Conservation (phyloP, 495 filamentous ascomycete species). For the Aspergillus ellipticus region DNA sequence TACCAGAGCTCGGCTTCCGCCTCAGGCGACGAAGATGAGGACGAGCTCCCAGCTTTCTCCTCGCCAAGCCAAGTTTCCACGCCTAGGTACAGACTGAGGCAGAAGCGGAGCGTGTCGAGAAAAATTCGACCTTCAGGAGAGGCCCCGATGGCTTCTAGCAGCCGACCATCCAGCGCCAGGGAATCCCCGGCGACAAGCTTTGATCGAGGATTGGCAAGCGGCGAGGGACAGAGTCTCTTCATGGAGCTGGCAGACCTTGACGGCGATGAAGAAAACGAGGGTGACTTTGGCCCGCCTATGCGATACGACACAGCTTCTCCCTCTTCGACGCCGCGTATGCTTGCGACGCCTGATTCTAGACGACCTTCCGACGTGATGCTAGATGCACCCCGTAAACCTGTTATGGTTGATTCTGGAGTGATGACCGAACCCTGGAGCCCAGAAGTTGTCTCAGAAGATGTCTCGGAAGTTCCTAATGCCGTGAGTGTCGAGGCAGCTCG, state of each 20-base stretch:
- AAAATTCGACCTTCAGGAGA: conserved; percentile 65
- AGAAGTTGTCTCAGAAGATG: conserved; percentile 3
- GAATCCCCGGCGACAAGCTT: conserved; percentile 49
- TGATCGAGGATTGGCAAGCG: conserved; percentile 43
- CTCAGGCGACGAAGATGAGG: conserved; percentile 74
- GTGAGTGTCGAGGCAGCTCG: conserved; percentile 5
- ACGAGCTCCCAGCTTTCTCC: conserved; percentile 44
- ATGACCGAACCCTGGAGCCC: conserved; percentile 78
- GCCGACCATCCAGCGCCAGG: conserved; percentile 46
- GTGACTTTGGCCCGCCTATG: conserved; percentile 35
- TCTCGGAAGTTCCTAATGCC: background rate
- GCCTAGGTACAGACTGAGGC: conserved; percentile 66
- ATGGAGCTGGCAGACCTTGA: conserved; percentile 81
- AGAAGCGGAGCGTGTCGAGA: conserved; percentile 59
- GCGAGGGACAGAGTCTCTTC: conserved; percentile 75
- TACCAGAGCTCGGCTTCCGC: conserved; percentile 88
- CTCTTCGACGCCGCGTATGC: conserved; percentile 50
- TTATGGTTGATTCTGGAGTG: conserved; percentile 75
- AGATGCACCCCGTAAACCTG: conserved; percentile 26
- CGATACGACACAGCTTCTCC: conserved; percentile 41
- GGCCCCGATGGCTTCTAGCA: conserved; percentile 50
- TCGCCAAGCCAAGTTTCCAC: conserved; percentile 61
- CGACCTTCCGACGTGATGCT: conserved; percentile 34
- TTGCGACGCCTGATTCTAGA: conserved; percentile 33
- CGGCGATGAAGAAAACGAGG: conserved; percentile 61